Percentiles rank a stretch among this genome's conserved stretches.
Conservation (phyloP, 192 early-diverging fungal species). For the Backusella liffmaniae region DNA sequence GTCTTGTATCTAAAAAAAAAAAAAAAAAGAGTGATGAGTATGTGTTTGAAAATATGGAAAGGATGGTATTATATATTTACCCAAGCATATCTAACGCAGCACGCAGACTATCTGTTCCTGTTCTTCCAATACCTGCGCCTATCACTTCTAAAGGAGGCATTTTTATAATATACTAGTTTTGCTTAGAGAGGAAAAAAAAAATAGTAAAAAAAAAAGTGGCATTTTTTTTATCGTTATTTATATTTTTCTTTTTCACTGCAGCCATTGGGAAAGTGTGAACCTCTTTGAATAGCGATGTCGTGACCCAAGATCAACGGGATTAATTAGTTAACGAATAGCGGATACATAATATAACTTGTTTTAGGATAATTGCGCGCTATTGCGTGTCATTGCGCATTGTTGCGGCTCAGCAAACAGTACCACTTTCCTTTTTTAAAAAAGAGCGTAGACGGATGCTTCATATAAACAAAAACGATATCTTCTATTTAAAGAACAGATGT, state of each 20-base stretch:
- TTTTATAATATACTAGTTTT: neutral
- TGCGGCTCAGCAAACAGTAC: neutral
- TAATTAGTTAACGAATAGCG: no score
- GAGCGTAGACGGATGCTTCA: neutral
- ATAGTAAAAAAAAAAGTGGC: neutral
- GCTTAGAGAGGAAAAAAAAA: neutral
- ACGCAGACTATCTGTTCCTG: constrained; percentile 22
- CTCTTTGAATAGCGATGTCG: no score
- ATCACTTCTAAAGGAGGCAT: constrained; percentile 27
- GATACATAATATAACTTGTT: no score
- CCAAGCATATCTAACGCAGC: constrained; percentile 22
- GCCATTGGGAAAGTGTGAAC: no score
- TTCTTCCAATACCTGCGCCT: constrained; percentile 18
- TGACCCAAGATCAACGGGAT: no score
- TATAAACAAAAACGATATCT: no score
- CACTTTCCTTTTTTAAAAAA: neutral
- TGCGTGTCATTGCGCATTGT: no score
- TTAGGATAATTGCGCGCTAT: no score
- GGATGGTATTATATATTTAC: neutral
- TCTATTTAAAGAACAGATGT: no score
- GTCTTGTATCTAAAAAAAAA: constrained; percentile 10
- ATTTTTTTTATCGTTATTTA: neutral
- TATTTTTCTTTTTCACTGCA: no score
- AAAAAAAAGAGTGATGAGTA: neutral
- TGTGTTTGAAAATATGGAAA: neutral